These are phyloP conservation scores for Polyrhizophydium stewartii DNA, from an alignment of 371 early-diverging fungal genomes.

Conservation along the genomic window DNA sequence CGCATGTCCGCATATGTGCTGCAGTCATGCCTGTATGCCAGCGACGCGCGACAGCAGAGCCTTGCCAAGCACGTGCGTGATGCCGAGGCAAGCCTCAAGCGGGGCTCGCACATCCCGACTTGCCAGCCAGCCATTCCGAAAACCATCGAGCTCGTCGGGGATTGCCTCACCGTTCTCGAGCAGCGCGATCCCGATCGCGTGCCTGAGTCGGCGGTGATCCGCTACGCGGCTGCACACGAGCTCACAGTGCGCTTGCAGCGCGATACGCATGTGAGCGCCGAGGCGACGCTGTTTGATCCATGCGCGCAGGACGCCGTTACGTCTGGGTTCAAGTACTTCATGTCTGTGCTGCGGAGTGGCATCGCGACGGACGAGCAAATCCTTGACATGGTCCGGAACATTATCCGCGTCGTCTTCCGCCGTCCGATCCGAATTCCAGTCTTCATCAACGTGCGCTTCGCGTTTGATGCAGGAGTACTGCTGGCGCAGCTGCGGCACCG, in stretches of 20 bases:
- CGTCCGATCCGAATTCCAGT: not conserved
- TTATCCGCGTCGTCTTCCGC: not conserved
- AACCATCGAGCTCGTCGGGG: not conserved
- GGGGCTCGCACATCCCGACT: not conserved
- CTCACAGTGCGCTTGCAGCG: not conserved
- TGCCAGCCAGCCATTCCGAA: not conserved
- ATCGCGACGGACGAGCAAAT: not conserved
- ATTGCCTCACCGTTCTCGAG: too few species aligned
- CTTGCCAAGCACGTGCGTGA: not conserved
- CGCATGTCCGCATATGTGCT: not conserved
- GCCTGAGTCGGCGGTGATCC: not conserved
- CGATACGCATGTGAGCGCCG: not conserved
- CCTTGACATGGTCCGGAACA: not conserved
- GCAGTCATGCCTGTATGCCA: not conserved
- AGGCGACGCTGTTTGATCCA: not conserved
- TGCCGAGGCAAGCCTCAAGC: not conserved
- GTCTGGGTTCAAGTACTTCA: not conserved
- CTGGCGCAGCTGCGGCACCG: not conserved
- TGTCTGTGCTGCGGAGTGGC: not conserved
- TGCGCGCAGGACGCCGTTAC: not conserved
- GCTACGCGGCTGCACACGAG: not conserved
- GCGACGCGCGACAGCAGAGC: too few species aligned
- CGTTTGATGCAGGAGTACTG: not conserved
- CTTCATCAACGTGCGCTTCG: not conserved
- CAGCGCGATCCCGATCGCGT: too few species aligned